Percentiles rank a stretch among this genome's conserved stretches.
These are phyloP conservation scores for Aspergillus cejpii DNA, from an alignment of 2,329 filamentous ascomycete genomes.

Conservation along the genomic window DNA sequence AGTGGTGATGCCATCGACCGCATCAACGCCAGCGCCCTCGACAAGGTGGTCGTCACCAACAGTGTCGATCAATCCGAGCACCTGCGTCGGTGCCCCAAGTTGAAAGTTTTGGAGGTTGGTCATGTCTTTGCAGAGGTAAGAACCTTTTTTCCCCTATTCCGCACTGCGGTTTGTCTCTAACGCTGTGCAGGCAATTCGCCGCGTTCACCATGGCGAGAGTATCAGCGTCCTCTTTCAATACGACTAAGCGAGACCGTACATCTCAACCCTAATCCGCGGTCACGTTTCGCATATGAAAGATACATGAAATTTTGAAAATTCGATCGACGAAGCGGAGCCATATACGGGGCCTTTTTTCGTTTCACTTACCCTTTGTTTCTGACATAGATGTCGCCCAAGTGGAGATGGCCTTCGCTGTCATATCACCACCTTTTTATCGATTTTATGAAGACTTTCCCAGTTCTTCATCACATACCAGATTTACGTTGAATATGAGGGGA, in stretches of 20 bases:
- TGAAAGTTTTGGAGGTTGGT: constrained; percentile 86
- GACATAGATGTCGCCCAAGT: neutral
- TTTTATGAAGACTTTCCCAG: neutral
- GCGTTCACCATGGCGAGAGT: constrained; percentile 95
- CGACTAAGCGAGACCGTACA: constrained; percentile 46
- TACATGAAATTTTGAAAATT: constrained; percentile 1
- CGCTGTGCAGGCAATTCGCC: constrained; percentile 64
- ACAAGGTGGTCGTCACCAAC: constrained; percentile 93
- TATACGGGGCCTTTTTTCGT: neutral
- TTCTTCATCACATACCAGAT: neutral
- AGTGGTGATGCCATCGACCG: constrained; percentile 91
- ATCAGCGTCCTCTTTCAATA: constrained; percentile 93
- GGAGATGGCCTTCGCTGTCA: neutral
- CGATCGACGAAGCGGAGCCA: neutral
- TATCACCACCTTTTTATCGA: neutral
- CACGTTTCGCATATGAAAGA: constrained; percentile 7
- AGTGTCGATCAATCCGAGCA: constrained; percentile 86
- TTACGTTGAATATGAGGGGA: neutral
- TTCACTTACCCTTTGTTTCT: neutral
- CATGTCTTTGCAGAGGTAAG: constrained; percentile 78
- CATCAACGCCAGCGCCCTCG: constrained; percentile 86
- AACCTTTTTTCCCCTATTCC: constrained; percentile 5
- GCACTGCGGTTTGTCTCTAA: constrained; percentile 23
- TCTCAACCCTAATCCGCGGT: constrained; percentile 5
- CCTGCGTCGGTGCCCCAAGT: constrained; percentile 68